Percentiles rank a stretch among this genome's conserved stretches.
Evolutionary conservation across 805 yeast species (phyloP).

Genomic region (Metschnikowia santaceciliae): DNA sequence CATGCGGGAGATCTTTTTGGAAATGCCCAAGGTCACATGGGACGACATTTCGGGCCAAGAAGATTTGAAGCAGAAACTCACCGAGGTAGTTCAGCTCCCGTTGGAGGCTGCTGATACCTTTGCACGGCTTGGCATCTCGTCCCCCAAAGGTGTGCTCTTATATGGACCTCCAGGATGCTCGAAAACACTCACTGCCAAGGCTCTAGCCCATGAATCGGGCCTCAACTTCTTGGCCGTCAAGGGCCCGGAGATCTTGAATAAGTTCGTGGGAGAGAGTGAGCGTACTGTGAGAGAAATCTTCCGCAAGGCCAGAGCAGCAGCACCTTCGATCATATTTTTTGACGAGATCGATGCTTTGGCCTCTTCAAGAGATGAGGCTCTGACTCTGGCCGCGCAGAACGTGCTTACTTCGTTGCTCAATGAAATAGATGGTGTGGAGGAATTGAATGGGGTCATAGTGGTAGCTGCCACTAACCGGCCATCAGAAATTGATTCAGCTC

Average conservation of each 20-base stretch:
- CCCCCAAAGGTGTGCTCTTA: constrained; percentile 89
- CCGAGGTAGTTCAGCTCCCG: constrained; percentile 91
- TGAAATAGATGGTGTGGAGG: constrained; percentile 97
- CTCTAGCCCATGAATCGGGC: constrained; percentile 94
- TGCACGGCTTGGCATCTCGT: constrained; percentile 68
- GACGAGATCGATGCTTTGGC: constrained; percentile 97
- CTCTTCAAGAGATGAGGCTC: constrained; percentile 62
- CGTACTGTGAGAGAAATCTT: constrained; percentile 91
- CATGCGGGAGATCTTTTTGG: constrained; percentile 92
- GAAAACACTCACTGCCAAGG: constrained; percentile 91
- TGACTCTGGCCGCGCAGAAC: constrained; percentile 70
- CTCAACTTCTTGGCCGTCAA: constrained; percentile 95
- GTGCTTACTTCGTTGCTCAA: constrained; percentile 87
- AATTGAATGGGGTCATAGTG: constrained; percentile 85
- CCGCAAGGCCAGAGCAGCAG: constrained; percentile 85
- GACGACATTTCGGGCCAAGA: constrained; percentile 94
- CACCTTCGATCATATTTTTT: constrained; percentile 91
- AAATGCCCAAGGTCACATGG: constrained; percentile 94
- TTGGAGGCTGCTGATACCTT: constrained; percentile 78
- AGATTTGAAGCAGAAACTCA: constrained; percentile 70
- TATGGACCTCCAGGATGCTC: constrained; percentile 99
- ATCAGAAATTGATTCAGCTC: constrained; percentile 85
- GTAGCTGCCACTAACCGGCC: constrained; percentile 98
- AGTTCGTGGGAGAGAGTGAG: constrained; percentile 95
- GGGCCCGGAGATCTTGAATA: constrained; percentile 92